A percentile compares a stretch with the other conserved stretches of the same genome.
Conservation (phyloP, 2,329 filamentous ascomycete species). For the Epichloe scottii region DNA sequence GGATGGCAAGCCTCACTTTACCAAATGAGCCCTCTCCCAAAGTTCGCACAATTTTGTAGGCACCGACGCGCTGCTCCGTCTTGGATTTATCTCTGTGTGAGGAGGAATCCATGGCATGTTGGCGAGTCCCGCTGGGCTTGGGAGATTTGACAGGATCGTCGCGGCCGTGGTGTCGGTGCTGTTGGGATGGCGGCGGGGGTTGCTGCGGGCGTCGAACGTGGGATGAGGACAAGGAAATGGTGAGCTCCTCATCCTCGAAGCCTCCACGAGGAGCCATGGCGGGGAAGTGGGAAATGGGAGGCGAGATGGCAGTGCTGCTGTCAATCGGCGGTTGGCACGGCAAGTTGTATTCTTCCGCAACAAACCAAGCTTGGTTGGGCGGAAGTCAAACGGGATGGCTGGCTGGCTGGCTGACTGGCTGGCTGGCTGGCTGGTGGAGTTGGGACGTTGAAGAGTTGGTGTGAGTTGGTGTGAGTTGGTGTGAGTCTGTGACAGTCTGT, state of each 20-base stretch:
- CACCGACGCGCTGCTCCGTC: conserved; percentile 74
- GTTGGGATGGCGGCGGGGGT: conserved; percentile 13
- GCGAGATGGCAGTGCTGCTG: not conserved
- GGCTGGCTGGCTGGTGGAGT: not conserved
- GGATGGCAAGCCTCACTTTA: conserved; percentile 94
- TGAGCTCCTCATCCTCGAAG: conserved; percentile 73
- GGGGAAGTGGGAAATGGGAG: conserved; percentile 4
- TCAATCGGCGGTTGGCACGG: not conserved
- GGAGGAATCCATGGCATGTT: conserved; percentile 23
- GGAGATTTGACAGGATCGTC: conserved; percentile 14
- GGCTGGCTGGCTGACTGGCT: not conserved
- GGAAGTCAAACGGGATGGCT: not conserved
- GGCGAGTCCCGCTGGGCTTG: conserved; percentile 14
- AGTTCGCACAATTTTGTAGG: conserved; percentile 82
- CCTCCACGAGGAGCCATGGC: conserved; percentile 39
- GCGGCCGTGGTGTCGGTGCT: conserved; percentile 11
- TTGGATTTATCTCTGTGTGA: conserved; percentile 34
- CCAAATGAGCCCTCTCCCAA: conserved; percentile 95
- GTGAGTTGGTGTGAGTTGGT: too few species aligned
- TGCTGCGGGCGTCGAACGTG: conserved; percentile 42
- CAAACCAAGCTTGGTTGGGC: not conserved
- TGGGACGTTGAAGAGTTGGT: not conserved
- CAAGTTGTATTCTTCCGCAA: not conserved
- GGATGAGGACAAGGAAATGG: conserved; percentile 58
- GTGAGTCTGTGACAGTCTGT: too few species aligned